Conservation (phyloP, 139 green algal species). For the Bryopsis sp. region DNA sequence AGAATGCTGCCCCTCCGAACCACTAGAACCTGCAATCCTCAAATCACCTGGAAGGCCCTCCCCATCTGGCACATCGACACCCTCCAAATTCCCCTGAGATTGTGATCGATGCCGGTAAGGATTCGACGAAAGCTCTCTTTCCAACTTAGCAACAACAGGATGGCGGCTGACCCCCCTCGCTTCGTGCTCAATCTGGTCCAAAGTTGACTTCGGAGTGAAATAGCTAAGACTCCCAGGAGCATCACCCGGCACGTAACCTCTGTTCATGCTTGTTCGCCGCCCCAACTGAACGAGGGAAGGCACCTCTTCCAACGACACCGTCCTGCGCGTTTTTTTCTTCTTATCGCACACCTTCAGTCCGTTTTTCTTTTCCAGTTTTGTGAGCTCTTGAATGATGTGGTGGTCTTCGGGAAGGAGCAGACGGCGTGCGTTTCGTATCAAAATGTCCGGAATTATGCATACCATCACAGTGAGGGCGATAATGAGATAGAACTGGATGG, state of each 20-base stretch:
- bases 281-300: not conserved
- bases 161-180: not conserved
- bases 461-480: slow-evolving; percentile 36
- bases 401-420: slow-evolving; percentile 33
- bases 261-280: not conserved
- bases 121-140: not conserved
- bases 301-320: not conserved
- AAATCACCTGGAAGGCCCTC: no score
- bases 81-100: not conserved
- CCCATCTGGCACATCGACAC: no score
- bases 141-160: not conserved
- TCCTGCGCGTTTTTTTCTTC: not conserved
- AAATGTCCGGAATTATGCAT: slow-evolving; percentile 49
- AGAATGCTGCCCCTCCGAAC: no score
- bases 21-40: no score
- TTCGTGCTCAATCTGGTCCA: slow-evolving; percentile 2
- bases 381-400: slow-evolving; percentile 46
- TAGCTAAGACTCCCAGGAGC: not conserved
- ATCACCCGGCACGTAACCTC: not conserved
- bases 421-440: slow-evolving; percentile 35
- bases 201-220: not conserved
- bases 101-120: not conserved
- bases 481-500: slow-evolving; percentile 49
- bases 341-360: not conserved
- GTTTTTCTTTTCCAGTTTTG: not conserved